These are phyloP conservation scores for Kingdonia uniflora DNA, from an alignment of 164 flowering plant species.

Conservation along the genomic window DNA sequence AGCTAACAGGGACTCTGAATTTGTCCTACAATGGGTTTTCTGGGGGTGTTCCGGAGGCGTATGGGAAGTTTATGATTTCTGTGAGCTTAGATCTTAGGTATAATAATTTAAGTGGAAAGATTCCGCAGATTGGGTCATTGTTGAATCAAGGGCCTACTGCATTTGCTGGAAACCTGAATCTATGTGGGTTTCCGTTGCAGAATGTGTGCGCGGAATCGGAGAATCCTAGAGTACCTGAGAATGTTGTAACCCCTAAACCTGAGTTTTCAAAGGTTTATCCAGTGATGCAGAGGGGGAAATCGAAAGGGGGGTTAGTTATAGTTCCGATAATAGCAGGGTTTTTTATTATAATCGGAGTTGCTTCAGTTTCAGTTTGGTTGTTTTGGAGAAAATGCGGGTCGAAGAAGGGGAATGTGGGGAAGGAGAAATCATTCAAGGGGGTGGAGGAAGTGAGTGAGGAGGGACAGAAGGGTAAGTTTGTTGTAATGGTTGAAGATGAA, in stretches of 20 bases:
- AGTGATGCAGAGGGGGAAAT: slow-evolving; percentile 3
- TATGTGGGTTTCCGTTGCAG: slow-evolving; percentile 81
- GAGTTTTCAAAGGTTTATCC: neutral
- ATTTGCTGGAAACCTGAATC: slow-evolving; percentile 68
- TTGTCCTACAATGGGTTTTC: slow-evolving; percentile 57
- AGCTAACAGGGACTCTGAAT: slow-evolving; percentile 56
- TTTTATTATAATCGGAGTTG: slow-evolving; percentile 33
- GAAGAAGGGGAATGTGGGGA: slow-evolving; percentile 29
- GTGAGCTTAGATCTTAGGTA: slow-evolving; percentile 65
- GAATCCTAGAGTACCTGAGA: slow-evolving; percentile 22
- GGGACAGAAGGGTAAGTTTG: slow-evolving; percentile 73
- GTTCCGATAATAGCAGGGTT: slow-evolving; percentile 51
- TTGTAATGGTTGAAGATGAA: slow-evolving; percentile 68
- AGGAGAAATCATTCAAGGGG: slow-evolving; percentile 14
- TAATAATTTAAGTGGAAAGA: slow-evolving; percentile 66
- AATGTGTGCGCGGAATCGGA: slow-evolving; percentile 41
- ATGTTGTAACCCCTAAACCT: slow-evolving; percentile 8
- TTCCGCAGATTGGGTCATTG: slow-evolving; percentile 69
- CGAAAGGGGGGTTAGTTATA: slow-evolving; percentile 19
- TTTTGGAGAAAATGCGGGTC: slow-evolving; percentile 34
- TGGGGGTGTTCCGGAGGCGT: slow-evolving; percentile 62
- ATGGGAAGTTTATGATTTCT: slow-evolving; percentile 51
- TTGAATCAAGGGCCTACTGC: slow-evolving; percentile 94
- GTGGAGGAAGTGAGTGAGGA: slow-evolving; percentile 53
- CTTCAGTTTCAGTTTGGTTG: slow-evolving; percentile 47